These are phyloP conservation scores for Diddensiella santjacobensis DNA, from an alignment of 805 yeast genomes.

Conservation along the genomic window DNA sequence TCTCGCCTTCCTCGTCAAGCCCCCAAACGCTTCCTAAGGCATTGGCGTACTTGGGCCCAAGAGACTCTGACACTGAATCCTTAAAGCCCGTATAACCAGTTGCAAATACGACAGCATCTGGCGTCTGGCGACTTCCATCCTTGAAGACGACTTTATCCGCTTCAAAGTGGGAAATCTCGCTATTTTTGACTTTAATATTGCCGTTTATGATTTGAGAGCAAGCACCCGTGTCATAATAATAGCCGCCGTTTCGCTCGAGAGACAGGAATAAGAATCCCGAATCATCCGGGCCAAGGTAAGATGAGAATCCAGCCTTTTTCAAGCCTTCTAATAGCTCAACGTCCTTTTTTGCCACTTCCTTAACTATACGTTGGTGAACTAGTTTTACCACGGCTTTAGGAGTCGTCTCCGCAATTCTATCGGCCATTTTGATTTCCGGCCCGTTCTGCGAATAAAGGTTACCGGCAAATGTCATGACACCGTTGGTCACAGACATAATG, in stretches of 20 bases:
- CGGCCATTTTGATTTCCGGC: conserved; percentile 39
- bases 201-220: conserved; percentile 40
- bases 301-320: conserved; percentile 37
- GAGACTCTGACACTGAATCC: conserved; percentile 39
- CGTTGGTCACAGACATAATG: conserved; percentile 39
- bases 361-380: conserved; percentile 36
- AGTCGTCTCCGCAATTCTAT: conserved; percentile 35
- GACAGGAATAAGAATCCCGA: conserved; percentile 42
- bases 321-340: conserved; percentile 34
- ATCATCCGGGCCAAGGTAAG: conserved; percentile 42
- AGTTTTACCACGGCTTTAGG: conserved; percentile 38
- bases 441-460: conserved; percentile 36
- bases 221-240: conserved; percentile 46
- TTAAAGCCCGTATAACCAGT: conserved; percentile 45
- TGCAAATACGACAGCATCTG: conserved; percentile 43
- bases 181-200: conserved; percentile 38
- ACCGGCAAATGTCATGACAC: conserved; percentile 34
- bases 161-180: conserved; percentile 36
- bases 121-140: conserved; percentile 36
- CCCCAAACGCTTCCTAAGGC: conserved; percentile 40
- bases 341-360: conserved; percentile 30
- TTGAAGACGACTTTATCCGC: conserved; percentile 39
- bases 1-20: conserved; percentile 43
- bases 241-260: conserved; percentile 44
- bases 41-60: conserved; percentile 38